A percentile compares a stretch with the other conserved stretches of the same genome.
Evolutionary conservation across 2,329 filamentous ascomycete genomes (phyloP).

Genomic region (Pseudogymnoascus sp.): DNA sequence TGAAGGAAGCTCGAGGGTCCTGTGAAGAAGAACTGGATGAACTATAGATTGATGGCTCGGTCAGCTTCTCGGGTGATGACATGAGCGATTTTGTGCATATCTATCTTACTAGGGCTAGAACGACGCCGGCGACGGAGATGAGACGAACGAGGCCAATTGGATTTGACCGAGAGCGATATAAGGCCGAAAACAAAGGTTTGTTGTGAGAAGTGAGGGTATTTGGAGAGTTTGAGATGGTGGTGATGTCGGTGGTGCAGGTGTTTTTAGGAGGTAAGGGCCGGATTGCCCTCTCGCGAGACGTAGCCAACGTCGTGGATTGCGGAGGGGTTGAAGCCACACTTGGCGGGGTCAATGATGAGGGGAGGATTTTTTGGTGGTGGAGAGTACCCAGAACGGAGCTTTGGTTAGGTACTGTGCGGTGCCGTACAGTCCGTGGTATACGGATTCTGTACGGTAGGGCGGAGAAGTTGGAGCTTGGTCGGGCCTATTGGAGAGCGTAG

Average conservation of each 20-base stretch:
- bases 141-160: conserved; percentile 25
- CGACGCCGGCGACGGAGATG: conserved; percentile 25
- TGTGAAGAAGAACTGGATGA: conserved; percentile 42
- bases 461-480: neutral
- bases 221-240: conserved; percentile 1
- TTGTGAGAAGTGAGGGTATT: conserved; percentile 6
- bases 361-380: neutral
- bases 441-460: too few relatives aligned
- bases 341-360: conserved; percentile 17
- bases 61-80: conserved; percentile 9
- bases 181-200: neutral
- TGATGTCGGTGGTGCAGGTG: neutral
- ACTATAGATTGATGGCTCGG: conserved; percentile 27
- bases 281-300: conserved; percentile 20
- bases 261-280: conserved; percentile 11
- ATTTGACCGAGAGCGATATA: conserved; percentile 7
- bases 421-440: too few relatives aligned
- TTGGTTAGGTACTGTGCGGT: neutral
- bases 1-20: conserved; percentile 23
- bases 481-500: neutral
- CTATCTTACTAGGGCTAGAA: conserved; percentile 24
- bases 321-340: conserved; percentile 18
- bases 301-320: conserved; percentile 22
- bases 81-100: neutral
- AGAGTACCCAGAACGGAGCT: neutral